Evolutionary conservation across 164 flowering plant genomes (phyloP).

Genomic region (Berberis vulgaris): DNA sequence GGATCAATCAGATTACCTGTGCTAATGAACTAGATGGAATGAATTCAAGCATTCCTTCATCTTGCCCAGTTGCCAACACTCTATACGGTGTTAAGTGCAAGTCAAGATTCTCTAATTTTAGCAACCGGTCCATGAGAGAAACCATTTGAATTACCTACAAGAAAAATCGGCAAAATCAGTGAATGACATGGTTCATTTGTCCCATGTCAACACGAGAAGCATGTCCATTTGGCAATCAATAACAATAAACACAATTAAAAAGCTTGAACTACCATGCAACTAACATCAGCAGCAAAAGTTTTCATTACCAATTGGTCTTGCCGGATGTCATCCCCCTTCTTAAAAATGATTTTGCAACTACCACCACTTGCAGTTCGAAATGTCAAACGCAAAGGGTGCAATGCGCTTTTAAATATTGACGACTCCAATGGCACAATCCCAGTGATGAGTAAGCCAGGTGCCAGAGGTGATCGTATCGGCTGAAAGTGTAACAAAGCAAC

Average conservation of each 20-base stretch:
- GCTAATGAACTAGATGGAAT: conserved; percentile 97
- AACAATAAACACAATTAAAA: neutral
- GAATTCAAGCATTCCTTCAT: conserved; percentile 97
- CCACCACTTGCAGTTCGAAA: conserved; percentile 79
- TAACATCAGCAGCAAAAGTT: conserved; percentile 4
- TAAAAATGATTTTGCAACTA: conserved; percentile 79
- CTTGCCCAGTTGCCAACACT: conserved; percentile 98
- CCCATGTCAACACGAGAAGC: neutral
- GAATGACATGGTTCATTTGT: neutral
- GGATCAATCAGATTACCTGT: conserved; percentile 40
- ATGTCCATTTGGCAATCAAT: neutral
- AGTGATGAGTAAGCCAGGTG: conserved; percentile 66
- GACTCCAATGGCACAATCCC: conserved; percentile 97
- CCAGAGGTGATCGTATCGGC: conserved; percentile 94
- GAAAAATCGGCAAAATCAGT: conserved; percentile 4
- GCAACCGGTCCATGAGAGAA: conserved; percentile 93
- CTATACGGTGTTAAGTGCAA: conserved; percentile 91
- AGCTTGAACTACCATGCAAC: neutral
- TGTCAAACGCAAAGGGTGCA: conserved; percentile 89
- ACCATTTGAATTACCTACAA: conserved; percentile 98
- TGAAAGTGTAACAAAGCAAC: conserved; percentile 20
- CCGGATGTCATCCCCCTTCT: conserved; percentile 97
- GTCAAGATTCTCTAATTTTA: conserved; percentile 95
- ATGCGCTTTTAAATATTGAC: conserved; percentile 86
- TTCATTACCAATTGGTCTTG: conserved; percentile 89